These are phyloP conservation scores for Aureobasidium lini DNA, from an alignment of 2,329 filamentous ascomycete genomes.

Conservation along the genomic window DNA sequence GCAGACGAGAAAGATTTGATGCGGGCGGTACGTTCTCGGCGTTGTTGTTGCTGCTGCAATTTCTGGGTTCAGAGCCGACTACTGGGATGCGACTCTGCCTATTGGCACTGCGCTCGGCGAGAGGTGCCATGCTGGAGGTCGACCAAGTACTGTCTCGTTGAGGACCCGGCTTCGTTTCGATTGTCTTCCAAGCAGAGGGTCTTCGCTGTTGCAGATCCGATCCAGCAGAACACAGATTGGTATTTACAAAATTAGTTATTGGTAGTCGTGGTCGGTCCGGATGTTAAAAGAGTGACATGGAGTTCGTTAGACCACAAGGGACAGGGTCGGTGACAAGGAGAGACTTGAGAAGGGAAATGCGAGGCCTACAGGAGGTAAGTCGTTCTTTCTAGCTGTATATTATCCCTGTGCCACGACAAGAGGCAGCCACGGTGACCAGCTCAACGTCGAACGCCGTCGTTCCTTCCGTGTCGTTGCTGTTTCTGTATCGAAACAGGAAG, in stretches of 20 bases:
- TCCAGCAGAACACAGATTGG: neutral
- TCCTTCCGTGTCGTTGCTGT: neutral
- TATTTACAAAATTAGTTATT: neutral
- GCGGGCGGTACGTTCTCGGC: conserved; percentile 16
- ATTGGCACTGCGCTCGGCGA: conserved; percentile 21
- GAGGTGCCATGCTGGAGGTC: conserved; percentile 14
- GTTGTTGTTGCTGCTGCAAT: conserved; percentile 11
- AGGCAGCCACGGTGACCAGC: neutral
- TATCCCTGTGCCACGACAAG: neutral
- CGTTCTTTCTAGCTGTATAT: neutral
- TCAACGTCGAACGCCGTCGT: conserved; percentile 8
- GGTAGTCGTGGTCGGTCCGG: neutral
- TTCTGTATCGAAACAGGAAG: conserved; percentile 4
- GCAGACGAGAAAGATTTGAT: conserved; percentile 17
- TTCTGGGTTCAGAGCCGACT: conserved; percentile 2
- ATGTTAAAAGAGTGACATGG: conserved; percentile 10
- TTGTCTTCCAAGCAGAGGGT: neutral
- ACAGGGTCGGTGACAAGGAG: neutral
- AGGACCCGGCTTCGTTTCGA: neutral
- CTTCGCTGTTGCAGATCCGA: neutral
- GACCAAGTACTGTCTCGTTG: neutral
- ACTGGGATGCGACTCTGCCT: conserved; percentile 13
- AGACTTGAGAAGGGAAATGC: neutral
- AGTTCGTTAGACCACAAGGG: neutral
- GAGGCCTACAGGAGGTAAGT: neutral